Evolutionary conservation across 176 grass and related monocot species (phyloP), one percentile per base, ranked within the genome.

Genomic region (Oropetium thomaeum): DNA sequence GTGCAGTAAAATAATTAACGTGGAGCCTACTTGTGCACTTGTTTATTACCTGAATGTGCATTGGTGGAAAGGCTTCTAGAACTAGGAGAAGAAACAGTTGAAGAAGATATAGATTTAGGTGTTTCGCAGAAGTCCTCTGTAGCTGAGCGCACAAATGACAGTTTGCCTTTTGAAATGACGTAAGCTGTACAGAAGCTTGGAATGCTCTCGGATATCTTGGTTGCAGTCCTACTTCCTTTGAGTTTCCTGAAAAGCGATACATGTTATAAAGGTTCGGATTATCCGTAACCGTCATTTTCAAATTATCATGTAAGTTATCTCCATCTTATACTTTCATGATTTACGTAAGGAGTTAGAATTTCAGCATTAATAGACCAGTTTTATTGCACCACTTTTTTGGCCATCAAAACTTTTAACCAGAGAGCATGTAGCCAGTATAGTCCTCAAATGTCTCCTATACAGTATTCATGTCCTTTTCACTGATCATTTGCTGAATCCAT

Each of bases 181-280:
- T 89, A 96, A 42, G 77, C 81, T 45, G 93, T 96, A 79, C 93
- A 96, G 66, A 96, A 96, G 70, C 70, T 82, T 41, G 93, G 93
- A 67, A 89, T 85, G 78, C 81, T 79, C 78, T 75, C 87, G 1
- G 81, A 96, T 68, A 96, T 96, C 87, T 81, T 92, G 23, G 86
- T 81, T 58, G 86, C 87, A 19, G 83, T 82, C 67, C 83, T 91
- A 59, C 51, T 85, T 73, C 81, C 84, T 85, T 89, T 89, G 72
- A 68, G 30, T 82, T 89, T 92, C 77, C 93, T 96, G 74, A 8
- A 87, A 65, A 76, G 20, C 20, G n/a, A 25, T 20, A 13, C 5
- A 63, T 39, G 3, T 25, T 62, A 49, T 26, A 63, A 70, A 53
- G 8, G 10, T 44, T 41, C 27, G 5, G 19, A 48, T 68, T 68